Evolutionary conservation across 2,329 filamentous ascomycete genomes (phyloP).

Genomic region (Dryadomyces quercivorus): DNA sequence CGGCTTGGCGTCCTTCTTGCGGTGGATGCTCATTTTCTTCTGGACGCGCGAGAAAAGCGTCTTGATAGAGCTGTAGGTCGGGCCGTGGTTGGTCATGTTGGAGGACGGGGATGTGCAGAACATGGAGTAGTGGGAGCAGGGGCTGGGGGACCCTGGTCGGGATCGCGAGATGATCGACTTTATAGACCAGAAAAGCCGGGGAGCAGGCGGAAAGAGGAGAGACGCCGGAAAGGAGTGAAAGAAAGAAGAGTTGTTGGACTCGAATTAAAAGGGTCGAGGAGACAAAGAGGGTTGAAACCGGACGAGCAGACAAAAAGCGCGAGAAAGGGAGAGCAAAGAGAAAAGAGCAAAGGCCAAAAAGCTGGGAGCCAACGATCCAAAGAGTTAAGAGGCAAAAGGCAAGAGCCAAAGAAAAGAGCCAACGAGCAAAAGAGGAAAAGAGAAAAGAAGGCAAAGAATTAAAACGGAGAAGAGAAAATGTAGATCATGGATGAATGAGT

Average conservation of each 20-base stretch:
- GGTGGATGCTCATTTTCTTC: conserved; percentile 25
- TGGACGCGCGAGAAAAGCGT: conserved; percentile 32
- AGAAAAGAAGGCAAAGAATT: background rate
- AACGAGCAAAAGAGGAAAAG: background rate
- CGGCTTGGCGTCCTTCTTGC: conserved; percentile 27
- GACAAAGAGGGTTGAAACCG: background rate
- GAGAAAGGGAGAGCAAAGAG: background rate
- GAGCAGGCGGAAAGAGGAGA: background rate
- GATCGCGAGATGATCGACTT: background rate
- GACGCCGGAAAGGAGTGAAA: background rate
- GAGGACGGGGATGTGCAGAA: background rate
- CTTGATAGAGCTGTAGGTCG: conserved; percentile 28
- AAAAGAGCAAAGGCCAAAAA: background rate
- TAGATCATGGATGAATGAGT: background rate
- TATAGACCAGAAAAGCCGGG: no score
- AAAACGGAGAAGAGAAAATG: background rate
- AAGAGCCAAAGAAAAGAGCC: background rate
- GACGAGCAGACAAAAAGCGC: background rate
- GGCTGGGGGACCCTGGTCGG: background rate
- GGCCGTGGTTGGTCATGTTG: conserved; percentile 9
- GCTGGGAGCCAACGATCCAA: no score
- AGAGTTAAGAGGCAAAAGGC: no score
- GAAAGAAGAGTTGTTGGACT: background rate
- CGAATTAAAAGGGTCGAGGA: no score
- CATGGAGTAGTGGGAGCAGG: background rate